Base-by-base conservation (phyloP, 192 early-diverging fungal species). In the Pilaira anomala region DNA sequence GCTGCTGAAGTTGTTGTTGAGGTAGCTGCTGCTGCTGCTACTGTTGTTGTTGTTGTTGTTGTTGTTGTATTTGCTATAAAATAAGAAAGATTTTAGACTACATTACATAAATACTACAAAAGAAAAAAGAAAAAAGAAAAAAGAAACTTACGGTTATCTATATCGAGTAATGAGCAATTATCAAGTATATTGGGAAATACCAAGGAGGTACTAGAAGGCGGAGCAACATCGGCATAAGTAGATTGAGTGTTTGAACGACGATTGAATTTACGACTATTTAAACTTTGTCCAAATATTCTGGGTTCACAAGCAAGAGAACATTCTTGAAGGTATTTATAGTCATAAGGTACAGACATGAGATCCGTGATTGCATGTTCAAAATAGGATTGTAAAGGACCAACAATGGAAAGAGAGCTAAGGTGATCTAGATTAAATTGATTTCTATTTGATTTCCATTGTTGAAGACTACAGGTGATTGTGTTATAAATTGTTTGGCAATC, bases 401-500 rank as follows among this genome's bases (percentile, higher is more conserved):
- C 65, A 12, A 63, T 30, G 1, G 44, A 7, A 22, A 62, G 61
- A 22, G 13, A 13, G 40, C 1, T 21, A 7, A 6, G 16, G 14
- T 36, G 12, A 7, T 21, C 3, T 1, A 1, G 2, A 16, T 49
- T 58, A 9, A 19, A 39, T n/a, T 14, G 9, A 4, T 2, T 21
- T 14, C 16, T n/a, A 8, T 5, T 21, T 1, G 16, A 29, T 44
- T 44, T 52, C 59, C 58, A 61, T 7, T 26, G 11, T 22, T 21
- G 21, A 8, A 69, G 30, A 39, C 67, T 52, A 12, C 21, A 48
- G 39, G 41, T 48, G 40, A 77, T 65, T n/a, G 59, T 51, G 48
- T 78, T 67, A 57, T 78, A 64, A 9, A 80, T 69, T n/a, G 42
- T 60, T 67, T 76, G 75, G 26, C 69, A 73, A 25, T 72, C 69